A percentile compares a stretch with the other conserved stretches of the same genome.
Evolutionary conservation across 2,329 filamentous ascomycete species (phyloP).

Genomic region (Stemphylium lycopersici): DNA sequence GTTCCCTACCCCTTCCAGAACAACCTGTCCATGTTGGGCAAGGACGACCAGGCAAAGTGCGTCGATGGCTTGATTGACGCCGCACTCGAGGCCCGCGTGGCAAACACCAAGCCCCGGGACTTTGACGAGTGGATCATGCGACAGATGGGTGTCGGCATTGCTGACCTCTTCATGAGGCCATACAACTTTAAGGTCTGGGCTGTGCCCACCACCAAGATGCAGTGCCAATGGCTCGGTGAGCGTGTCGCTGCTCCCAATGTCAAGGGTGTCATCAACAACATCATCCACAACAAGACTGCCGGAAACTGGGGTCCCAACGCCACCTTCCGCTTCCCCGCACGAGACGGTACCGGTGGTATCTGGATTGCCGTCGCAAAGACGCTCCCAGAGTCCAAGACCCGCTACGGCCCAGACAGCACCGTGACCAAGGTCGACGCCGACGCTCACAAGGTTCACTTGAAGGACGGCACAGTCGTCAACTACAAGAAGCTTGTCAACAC

Average conservation of each 20-base stretch:
- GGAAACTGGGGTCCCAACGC: slow-evolving; percentile 98
- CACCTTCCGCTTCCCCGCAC: slow-evolving; percentile 96
- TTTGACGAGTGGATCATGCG: slow-evolving; percentile 99
- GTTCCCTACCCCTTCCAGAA: slow-evolving; percentile 99
- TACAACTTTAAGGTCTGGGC: slow-evolving; percentile 99
- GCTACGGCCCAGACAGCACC: slow-evolving; percentile 82
- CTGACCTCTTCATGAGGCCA: slow-evolving; percentile 96
- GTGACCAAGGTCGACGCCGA: slow-evolving; percentile 87
- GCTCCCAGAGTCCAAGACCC: slow-evolving; percentile 87
- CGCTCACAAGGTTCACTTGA: slow-evolving; percentile 80
- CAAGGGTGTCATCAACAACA: slow-evolving; percentile 91
- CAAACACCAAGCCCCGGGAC: slow-evolving; percentile 90
- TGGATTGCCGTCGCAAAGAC: slow-evolving; percentile 98
- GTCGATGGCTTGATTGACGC: slow-evolving; percentile 97
- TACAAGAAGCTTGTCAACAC: slow-evolving; percentile 95
- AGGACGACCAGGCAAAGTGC: slow-evolving; percentile 94
- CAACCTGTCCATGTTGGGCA: slow-evolving; percentile 97
- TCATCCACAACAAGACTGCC: slow-evolving; percentile 93
- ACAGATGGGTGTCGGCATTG: slow-evolving; percentile 86
- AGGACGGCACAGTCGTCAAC: slow-evolving; percentile 84
- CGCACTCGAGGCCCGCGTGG: slow-evolving; percentile 81
- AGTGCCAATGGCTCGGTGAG: slow-evolving; percentile 98
- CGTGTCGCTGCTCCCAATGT: slow-evolving; percentile 95
- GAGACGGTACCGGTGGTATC: slow-evolving; percentile 95
- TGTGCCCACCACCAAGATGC: slow-evolving; percentile 98